These are phyloP conservation scores for Plasmodium berghei DNA, from an alignment of 169 alveolate genomes.

Conservation along the genomic window DNA sequence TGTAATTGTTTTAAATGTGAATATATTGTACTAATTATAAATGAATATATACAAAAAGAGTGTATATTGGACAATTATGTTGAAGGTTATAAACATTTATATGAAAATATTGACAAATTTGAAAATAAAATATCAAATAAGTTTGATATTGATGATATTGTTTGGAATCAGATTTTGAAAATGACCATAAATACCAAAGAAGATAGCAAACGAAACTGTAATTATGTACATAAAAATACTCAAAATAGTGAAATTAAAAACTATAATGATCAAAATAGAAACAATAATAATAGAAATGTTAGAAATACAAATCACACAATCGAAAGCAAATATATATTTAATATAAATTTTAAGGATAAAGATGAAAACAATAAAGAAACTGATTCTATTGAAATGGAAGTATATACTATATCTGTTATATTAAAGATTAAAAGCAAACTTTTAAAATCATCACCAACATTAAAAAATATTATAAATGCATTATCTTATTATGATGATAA, in stretches of 20 bases:
- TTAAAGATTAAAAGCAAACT: slow-evolving; percentile 27
- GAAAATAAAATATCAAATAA: slow-evolving; percentile 9
- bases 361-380: too few species aligned
- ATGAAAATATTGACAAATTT: slow-evolving; percentile 51
- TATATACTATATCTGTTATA: slow-evolving; percentile 61
- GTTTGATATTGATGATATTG: slow-evolving; percentile 42
- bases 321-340: slow-evolving; percentile 17
- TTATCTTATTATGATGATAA: slow-evolving; percentile 7
- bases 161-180: slow-evolving; percentile 13
- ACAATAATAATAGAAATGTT: background rate
- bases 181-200: background rate
- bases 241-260: background rate
- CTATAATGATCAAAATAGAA: background rate
- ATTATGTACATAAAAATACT: background rate
- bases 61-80: slow-evolving; percentile 46
- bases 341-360: too few species aligned
- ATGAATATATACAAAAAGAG: slow-evolving; percentile 64
- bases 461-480: slow-evolving; percentile 26
- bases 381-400: slow-evolving; percentile 34
- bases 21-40: slow-evolving; percentile 38
- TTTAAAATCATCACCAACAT: slow-evolving; percentile 46
- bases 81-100: slow-evolving; percentile 32
- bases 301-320: background rate
- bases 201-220: background rate
- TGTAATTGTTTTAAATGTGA: slow-evolving; percentile 43